phyloP scores from a whole-genome alignment of 129 eudicot genomes.

The Tagetes patula region DNA sequence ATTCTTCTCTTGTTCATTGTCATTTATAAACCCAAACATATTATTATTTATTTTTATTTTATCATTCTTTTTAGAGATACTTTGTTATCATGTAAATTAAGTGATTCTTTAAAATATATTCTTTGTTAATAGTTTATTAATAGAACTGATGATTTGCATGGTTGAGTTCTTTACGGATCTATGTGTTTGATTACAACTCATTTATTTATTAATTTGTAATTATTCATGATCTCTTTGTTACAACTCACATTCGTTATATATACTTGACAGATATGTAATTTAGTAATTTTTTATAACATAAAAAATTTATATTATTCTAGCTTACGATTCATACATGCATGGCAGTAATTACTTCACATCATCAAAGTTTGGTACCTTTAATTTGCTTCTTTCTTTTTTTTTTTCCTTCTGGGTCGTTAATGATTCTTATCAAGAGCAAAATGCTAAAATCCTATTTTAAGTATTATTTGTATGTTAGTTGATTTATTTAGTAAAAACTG shows the following conservation, averaged over 20 bases:
- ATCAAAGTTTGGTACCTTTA: no score
- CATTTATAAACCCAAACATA: slow-evolving; percentile 39
- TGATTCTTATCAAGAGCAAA: no score
- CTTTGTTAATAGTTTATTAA: slow-evolving; percentile 27
- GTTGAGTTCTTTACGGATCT: slow-evolving; percentile 20
- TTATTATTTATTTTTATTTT: slow-evolving; percentile 15
- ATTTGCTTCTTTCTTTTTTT: no score
- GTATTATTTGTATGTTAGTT: no score
- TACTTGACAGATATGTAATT: not conserved
- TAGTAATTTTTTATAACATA: not conserved
- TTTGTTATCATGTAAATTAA: slow-evolving; percentile 29
- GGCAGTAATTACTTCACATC: no score
- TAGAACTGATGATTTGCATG: slow-evolving; percentile 25
- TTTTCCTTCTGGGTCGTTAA: no score
- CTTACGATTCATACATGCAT: no score
- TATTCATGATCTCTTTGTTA: not conserved
- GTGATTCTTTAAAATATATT: slow-evolving; percentile 25
- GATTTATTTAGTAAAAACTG: no score
- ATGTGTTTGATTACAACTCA: slow-evolving; percentile 18
- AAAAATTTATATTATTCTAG: no score
- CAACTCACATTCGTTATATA: not conserved
- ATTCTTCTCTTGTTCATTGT: slow-evolving; percentile 71
- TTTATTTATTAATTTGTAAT: not conserved
- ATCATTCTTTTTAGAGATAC: not conserved
- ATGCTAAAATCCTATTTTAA: no score